A percentile compares a stretch with the other conserved stretches of the same genome.
Conservation (phyloP, 2,329 filamentous ascomycete genomes). For the Hymenoscyphus salicellus region DNA sequence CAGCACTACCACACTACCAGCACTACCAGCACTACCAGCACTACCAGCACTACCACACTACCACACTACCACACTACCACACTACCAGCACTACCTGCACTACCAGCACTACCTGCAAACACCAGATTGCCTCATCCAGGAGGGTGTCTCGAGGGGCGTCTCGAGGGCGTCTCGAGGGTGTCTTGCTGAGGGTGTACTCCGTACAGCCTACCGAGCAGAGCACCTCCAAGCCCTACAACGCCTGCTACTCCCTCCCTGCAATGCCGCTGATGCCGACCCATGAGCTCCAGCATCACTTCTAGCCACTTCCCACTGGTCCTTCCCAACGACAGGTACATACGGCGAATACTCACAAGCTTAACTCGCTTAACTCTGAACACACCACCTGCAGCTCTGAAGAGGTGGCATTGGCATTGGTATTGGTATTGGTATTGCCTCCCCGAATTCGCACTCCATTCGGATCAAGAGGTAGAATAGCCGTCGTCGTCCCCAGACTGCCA, state of each 20-base stretch:
- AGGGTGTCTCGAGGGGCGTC: too few relatives aligned
- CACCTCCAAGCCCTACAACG: not conserved
- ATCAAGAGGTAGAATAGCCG: not conserved
- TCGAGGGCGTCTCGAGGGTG: not conserved
- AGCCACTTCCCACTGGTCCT: not conserved
- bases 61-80: too few relatives aligned
- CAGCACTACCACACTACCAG: too few relatives aligned
- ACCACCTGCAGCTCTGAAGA: not conserved
- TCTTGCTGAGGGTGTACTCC: not conserved
- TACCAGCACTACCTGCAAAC: too few relatives aligned
- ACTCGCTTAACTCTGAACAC: not conserved
- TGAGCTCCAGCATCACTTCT: not conserved
- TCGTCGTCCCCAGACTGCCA: not conserved
- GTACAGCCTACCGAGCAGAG: not conserved
- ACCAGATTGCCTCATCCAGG: not conserved
- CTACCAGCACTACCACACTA: too few relatives aligned
- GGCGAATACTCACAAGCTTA: not conserved
- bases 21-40: too few relatives aligned
- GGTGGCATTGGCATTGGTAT: too few relatives aligned
- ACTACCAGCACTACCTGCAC: too few relatives aligned
- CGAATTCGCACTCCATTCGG: not conserved
- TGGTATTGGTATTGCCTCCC: not conserved
- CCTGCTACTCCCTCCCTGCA: not conserved
- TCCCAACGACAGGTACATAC: not conserved
- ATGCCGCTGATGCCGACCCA: not conserved